phyloP scores from a whole-genome alignment of 2,329 filamentous ascomycete species.

The Dactylellina drechsleri region DNA sequence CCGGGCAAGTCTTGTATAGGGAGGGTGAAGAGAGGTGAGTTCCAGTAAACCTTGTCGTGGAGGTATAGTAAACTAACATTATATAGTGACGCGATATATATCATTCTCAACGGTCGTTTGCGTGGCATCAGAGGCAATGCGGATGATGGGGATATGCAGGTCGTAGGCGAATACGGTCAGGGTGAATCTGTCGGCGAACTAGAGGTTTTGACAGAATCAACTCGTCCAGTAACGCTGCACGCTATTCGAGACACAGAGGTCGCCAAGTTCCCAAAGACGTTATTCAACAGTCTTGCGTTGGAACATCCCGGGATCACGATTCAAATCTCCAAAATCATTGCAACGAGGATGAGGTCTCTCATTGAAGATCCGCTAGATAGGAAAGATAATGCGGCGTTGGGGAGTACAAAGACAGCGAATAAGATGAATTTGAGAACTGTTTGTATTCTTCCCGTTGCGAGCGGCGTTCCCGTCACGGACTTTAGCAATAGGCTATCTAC shows the following conservation, averaged over 20 bases:
- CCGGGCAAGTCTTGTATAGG: slow-evolving; percentile 92
- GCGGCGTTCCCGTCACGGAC: slow-evolving; percentile 91
- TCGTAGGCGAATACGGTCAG: slow-evolving; percentile 92
- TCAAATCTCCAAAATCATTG: slow-evolving; percentile 98
- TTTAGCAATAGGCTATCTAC: slow-evolving; percentile 90
- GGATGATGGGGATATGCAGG: slow-evolving; percentile 81
- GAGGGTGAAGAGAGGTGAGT: slow-evolving; percentile 76
- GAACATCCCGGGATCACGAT: slow-evolving; percentile 98
- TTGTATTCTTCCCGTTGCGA: slow-evolving; percentile 87
- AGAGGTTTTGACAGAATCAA: slow-evolving; percentile 94
- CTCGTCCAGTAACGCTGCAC: slow-evolving; percentile 87
- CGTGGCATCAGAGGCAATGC: slow-evolving; percentile 80
- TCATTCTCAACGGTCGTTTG: slow-evolving; percentile 92
- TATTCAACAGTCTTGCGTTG: slow-evolving; percentile 97
- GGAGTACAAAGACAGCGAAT: slow-evolving; percentile 77
- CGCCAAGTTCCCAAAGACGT: slow-evolving; percentile 91
- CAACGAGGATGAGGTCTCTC: slow-evolving; percentile 88
- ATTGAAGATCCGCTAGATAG: slow-evolving; percentile 77
- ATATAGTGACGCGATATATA: slow-evolving; percentile 91
- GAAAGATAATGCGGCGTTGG: slow-evolving; percentile 57
- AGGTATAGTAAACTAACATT: slow-evolving; percentile 15
- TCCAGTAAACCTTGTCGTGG: no score
- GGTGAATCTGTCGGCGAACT: slow-evolving; percentile 97
- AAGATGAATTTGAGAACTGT: slow-evolving; percentile 93
- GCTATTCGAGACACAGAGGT: slow-evolving; percentile 96